Base-by-base conservation (phyloP, 768 basidiomycete genomes). In the Artomyces pyxidatus region DNA sequence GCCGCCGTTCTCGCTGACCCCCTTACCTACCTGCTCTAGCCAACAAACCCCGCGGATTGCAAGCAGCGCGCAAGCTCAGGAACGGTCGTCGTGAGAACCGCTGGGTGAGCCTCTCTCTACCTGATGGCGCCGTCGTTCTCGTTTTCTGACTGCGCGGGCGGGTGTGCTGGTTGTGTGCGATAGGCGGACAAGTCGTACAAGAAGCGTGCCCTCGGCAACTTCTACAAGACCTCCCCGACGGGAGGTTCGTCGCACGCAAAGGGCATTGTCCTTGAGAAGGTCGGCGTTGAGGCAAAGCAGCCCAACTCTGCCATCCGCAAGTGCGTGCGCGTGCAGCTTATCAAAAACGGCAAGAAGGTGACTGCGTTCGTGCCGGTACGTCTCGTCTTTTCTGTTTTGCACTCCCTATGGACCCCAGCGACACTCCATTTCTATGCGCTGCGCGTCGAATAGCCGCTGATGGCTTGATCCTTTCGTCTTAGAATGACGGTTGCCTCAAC, bases 261-360 rank as follows among this genome's bases (percentile, higher is more conserved):
- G 78, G 96, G 96, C 59, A 99, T 99, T 65, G 96, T 99, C 52
- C 85, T 99, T 53, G 96, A 99, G 75, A 99, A 99, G 78, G 93
- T 99, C 64, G 96, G 96, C 67, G 95, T 99, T 57, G 96, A 99
- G 76, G 95, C 96, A 67, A 99, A 99, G 75, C 96, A 99, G 72
- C 96, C 96, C 74, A 99, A 99, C 81, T 99, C 96, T 67, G 96
- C 96, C 68, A 98, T 99, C 72, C 93, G 96, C 71, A 99, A 99
- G 71, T 99, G 96, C 77, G 96, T 99, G 59, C 92, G 96, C 75
- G 96, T 99, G 55, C 96, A 99, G 65, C 79, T 99, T 60, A 98
- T 99, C 71, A 99, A 99, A 82, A 99, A 99, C 76, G 96, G 96
- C 59, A 99, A 99, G 86, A 98, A 98, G 71, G 95, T 99, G 67